Evolutionary conservation across 2,329 filamentous ascomycete species (phyloP), one percentile per base, ranked within the genome.

Genomic region (Pseudocercospora vitis): DNA sequence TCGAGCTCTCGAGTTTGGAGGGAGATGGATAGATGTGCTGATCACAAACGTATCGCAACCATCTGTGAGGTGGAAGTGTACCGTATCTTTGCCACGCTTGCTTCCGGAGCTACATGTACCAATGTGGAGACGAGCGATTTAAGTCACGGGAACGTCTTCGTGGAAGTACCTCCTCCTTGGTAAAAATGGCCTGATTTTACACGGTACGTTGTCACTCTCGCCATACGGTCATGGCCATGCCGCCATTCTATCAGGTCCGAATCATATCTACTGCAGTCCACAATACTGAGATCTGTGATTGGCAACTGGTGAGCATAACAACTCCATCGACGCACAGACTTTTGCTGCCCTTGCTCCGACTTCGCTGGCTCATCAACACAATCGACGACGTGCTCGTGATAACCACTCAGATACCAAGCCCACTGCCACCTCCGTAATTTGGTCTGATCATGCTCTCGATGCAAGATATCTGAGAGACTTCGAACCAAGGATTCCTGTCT

Each of bases 1-100:
- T 61, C 44, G 47, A 48, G 55, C 31, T 29, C 33, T 19, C 35
- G 21, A 39, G 35, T 19, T 3, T 26, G 7, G 16, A 23, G 18
- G 11, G 12, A 21, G 19, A 21, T 5, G 16, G 12, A 11, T 9
- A 19, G 18, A 12, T 3, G 14, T 39, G 35, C 2, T 39, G 7
- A 18, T 8, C 3, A 12, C 4, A 4, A 4, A 6, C 12, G 33
- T 37, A 8, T 37, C 16, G 33, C 33, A 16, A 37, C 33, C 33
- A 37, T 37, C 9, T n/a, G 33, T 39, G 35, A 39, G 33, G 33
- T 39, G 14, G 33, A 39, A n/a, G n/a, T n/a, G n/a, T n/a, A n/a
- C n/a, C n/a, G n/a, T 14, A 18, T 18, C 35, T 14, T 19, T 23
- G 35, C 14, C 6, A 6, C 6, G 6, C 26, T 29, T 29, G 26